Conservation (phyloP, 352 stramenopile species). For the Phytopythium sindhum region DNA sequence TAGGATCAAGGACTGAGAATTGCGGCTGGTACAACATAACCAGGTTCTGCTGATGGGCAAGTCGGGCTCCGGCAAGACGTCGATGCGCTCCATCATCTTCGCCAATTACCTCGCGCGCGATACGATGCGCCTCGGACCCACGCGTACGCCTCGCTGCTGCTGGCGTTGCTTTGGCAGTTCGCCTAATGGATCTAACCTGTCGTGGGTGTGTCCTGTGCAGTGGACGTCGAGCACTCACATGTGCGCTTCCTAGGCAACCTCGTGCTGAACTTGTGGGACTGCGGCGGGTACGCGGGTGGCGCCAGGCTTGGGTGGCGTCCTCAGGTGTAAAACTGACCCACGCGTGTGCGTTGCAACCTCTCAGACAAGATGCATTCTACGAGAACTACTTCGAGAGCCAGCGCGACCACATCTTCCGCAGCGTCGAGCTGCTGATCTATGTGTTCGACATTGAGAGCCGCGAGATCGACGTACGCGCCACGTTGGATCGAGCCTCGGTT, state of each 20-base stretch:
- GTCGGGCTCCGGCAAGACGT: conserved; percentile 97
- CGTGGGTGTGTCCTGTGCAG: conserved; percentile 25
- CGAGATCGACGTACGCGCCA: conserved; percentile 57
- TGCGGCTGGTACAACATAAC: too few relatives aligned
- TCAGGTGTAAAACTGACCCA: too few relatives aligned
- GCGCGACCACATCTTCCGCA: conserved; percentile 99
- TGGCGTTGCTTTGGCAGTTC: too few relatives aligned
- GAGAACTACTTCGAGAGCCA: conserved; percentile 99
- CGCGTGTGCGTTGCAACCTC: too few relatives aligned
- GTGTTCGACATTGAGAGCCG: conserved; percentile 98
- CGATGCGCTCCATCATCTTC: conserved; percentile 99
- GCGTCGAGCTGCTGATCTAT: conserved; percentile 98
- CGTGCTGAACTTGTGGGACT: conserved; percentile 99
- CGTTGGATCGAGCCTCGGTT: conserved; percentile 6
- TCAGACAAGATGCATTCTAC: conserved; percentile 98
- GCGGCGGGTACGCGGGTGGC: conserved; percentile 91
- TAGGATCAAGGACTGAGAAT: background rate
- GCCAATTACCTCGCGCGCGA: conserved; percentile 98
- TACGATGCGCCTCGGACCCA: conserved; percentile 96
- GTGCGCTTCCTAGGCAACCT: conserved; percentile 97
- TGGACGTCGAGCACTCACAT: conserved; percentile 91
- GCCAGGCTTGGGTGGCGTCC: too few relatives aligned
- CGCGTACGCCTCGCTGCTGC: conserved; percentile 39
- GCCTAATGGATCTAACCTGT: background rate
- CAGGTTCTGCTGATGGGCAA: conserved; percentile 96